Evolutionary conservation across 768 basidiomycete species (phyloP).

Genomic region (Hortiboletus flavorubellus): DNA sequence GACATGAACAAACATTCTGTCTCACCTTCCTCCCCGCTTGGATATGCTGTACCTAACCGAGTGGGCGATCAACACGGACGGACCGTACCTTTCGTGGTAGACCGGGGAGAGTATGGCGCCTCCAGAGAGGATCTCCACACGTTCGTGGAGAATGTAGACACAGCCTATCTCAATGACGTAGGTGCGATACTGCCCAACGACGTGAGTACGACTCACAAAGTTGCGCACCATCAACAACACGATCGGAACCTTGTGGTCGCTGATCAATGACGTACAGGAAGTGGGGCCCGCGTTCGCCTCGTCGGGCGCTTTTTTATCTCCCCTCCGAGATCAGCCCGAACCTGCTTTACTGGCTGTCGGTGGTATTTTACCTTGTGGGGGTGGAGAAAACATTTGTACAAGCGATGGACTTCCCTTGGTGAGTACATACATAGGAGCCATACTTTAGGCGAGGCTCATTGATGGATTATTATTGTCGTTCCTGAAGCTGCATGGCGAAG

Average conservation of each 20-base stretch:
- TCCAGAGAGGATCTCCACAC: constrained; percentile 11
- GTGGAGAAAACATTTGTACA: constrained; percentile 9
- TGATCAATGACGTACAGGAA: constrained; percentile 16
- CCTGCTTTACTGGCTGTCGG: constrained; percentile 5
- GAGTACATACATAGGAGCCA: constrained; percentile 11
- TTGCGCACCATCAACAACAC: neutral
- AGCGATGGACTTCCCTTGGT: constrained; percentile 9
- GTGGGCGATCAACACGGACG: constrained; percentile 18
- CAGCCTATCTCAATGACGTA: constrained; percentile 5
- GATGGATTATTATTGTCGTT: neutral
- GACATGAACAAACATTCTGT: neutral
- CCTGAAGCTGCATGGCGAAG: constrained; percentile 9
- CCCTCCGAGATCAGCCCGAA: constrained; percentile 17
- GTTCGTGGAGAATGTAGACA: constrained; percentile 6
- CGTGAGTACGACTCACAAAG: neutral
- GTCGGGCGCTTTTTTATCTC: constrained; percentile 29
- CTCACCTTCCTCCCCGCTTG: constrained; percentile 1
- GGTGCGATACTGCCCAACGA: constrained; percentile 8
- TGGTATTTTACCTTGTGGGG: constrained; percentile 15
- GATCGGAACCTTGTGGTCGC: constrained; percentile 3
- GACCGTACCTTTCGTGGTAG: constrained; percentile 9
- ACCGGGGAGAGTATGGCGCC: constrained; percentile 5
- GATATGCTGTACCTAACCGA: constrained; percentile 3
- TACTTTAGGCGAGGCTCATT: constrained; percentile 1
- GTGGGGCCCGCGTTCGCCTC: constrained; percentile 16